A percentile compares a stretch with the other conserved stretches of the same genome.
These are phyloP conservation scores for Aspergillus incahuasiensis DNA, from an alignment of 495 filamentous ascomycete species.

Conservation along the genomic window DNA sequence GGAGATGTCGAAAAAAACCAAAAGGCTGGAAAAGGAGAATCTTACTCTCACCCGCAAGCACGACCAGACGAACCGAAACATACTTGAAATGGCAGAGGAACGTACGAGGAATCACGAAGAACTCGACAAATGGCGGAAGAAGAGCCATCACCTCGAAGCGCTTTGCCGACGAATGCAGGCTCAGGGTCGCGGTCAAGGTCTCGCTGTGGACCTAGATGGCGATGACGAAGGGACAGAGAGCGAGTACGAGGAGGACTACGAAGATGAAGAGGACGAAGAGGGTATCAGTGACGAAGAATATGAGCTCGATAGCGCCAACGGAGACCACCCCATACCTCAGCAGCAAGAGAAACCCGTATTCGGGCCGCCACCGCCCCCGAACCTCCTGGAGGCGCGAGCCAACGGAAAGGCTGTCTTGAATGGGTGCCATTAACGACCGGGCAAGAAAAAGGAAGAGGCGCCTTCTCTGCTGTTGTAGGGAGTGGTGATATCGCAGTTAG, in stretches of 20 bases:
- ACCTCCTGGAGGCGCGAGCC: slow-evolving; percentile 42
- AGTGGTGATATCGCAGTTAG: background rate
- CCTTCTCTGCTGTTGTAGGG: background rate
- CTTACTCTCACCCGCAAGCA: slow-evolving; percentile 86
- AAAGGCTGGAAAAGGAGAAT: slow-evolving; percentile 95
- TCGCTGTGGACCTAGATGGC: slow-evolving; percentile 55
- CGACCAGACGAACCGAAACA: slow-evolving; percentile 88
- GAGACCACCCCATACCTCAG: slow-evolving; percentile 24
- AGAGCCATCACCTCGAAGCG: slow-evolving; percentile 87
- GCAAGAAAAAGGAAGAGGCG: background rate
- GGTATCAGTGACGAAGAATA: slow-evolving; percentile 60
- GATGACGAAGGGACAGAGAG: slow-evolving; percentile 70
- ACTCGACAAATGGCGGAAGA: slow-evolving; percentile 74
- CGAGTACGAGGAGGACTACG: slow-evolving; percentile 66
- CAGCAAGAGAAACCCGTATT: slow-evolving; percentile 48
- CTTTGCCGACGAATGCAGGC: slow-evolving; percentile 93
- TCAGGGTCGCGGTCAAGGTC: slow-evolving; percentile 68
- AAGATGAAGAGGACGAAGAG: slow-evolving; percentile 75
- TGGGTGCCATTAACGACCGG: slow-evolving; percentile 34
- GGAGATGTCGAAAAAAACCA: slow-evolving; percentile 99
- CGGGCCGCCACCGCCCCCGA: slow-evolving; percentile 53
- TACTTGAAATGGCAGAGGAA: slow-evolving; percentile 97
- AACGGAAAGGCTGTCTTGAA: slow-evolving; percentile 44
- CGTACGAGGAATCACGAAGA: slow-evolving; percentile 77
- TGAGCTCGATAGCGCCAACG: slow-evolving; percentile 54